Evolutionary conservation across 2,329 filamentous ascomycete species (phyloP), one percentile per base, ranked within the genome.

Genomic region (Dryadomyces sulphureus): DNA sequence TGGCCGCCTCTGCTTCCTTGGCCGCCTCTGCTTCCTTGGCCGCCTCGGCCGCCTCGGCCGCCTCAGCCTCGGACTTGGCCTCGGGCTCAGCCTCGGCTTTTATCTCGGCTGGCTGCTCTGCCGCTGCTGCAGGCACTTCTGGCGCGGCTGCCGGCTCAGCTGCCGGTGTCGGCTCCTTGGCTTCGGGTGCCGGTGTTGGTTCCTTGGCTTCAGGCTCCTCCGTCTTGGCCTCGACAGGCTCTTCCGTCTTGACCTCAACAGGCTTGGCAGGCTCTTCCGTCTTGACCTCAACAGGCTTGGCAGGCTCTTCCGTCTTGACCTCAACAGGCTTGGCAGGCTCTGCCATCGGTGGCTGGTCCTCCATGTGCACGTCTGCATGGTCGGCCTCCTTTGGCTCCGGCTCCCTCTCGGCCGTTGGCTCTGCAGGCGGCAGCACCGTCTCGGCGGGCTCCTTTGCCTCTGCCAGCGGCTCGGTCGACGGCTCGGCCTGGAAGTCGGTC

Each of bases 361-460:
- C 11, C 45, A 47, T 47, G 14, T 24, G 34, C 19, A 43, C 39
- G 34, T 47, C 45, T 19, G n/a, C 32, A 30, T 41, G 14, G 7
- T 25, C 27, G 27, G 27, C 5, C 27, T 32, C 27, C 27, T 43
- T 30, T 4, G 40, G 6, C 25, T 20, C n/a, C n/a, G n/a, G n/a
- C n/a, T n/a, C n/a, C n/a, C n/a, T n/a, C n/a, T n/a, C n/a, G n/a
- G n/a, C n/a, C n/a, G n/a, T n/a, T n/a, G n/a, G n/a, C n/a, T n/a
- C n/a, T n/a, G n/a, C n/a, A n/a, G n/a, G n/a, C n/a, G n/a, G n/a
- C n/a, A n/a, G n/a, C n/a, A n/a, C n/a, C n/a, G n/a, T n/a, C n/a
- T n/a, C n/a, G n/a, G 21, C 4, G 20, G 21, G 4, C 36, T 14
- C n/a, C 3, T 20, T 11, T 38, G 36, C 11, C 8, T 19, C 30